phyloP scores from a whole-genome alignment of 306 rosid species.

The Ammopiptanthus mongolicus region DNA sequence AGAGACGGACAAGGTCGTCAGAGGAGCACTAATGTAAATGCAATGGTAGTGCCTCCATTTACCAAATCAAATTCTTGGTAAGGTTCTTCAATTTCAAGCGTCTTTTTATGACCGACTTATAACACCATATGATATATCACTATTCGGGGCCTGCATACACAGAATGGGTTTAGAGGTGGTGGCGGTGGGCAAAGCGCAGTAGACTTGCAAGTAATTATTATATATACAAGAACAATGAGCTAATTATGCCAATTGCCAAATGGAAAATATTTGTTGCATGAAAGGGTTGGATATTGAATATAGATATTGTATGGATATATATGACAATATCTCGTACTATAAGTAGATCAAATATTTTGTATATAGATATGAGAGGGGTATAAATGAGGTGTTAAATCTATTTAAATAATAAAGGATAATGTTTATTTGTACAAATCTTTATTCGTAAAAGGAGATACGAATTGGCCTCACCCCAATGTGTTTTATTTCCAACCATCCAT shows the following conservation, averaged over 20 bases:
- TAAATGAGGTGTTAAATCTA: no score
- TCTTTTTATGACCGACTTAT: conserved; percentile 14
- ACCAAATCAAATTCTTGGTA: not conserved
- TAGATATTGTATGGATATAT: no score
- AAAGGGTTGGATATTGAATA: no score
- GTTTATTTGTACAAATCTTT: no score
- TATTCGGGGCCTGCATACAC: not conserved
- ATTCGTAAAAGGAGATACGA: no score
- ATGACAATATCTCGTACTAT: no score
- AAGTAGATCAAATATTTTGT: no score
- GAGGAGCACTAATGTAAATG: not conserved
- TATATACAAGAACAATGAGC: not conserved
- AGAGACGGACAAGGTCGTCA: not conserved
- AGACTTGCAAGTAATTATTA: not conserved
- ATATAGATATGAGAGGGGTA: no score
- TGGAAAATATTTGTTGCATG: no score
- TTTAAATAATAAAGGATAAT: no score
- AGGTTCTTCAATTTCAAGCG: not conserved
- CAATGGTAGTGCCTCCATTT: not conserved
- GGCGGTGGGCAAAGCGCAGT: not conserved
- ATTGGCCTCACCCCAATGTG: no score
- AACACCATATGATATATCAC: not conserved
- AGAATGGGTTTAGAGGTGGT: not conserved
- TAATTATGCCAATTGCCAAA: not conserved
- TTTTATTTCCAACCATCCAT: no score